Evolutionary conservation across 805 yeast species (phyloP), one percentile per base, ranked within the genome.

Genomic region (Pichia pseudocactophila): DNA sequence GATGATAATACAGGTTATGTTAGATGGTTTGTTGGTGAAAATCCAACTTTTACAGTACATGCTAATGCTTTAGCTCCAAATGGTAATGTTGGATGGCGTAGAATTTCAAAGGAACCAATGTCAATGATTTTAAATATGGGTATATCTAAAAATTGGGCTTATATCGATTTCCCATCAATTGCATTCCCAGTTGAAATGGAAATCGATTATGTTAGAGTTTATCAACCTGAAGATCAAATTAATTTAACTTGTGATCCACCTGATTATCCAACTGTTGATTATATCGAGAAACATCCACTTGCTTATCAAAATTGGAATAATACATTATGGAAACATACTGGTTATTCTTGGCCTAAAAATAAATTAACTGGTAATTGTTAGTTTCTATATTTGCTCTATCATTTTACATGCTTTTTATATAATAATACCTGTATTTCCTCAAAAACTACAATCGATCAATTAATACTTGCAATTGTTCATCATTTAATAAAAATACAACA

Each of bases 21-120:
- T 49, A 74, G 79, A 35, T 90, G 96, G 96, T 80, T 73, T 58
- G 85, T 88, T 27, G 97, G 97, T 35, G 76, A 76, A 38, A 66
- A 70, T 26, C 88, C 95, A 30, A 82, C 95, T 0, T 73, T 77
- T 52, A 82, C 95, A 0, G 59, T 88, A 36, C 71, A 79, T 55
- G 74, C 95, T 0, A 70, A 71, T 31, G 83, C 96, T 0, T 66
- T 90, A 45, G 82, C 85, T 44, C 96, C 96, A 30, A 84, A 84
- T 60, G 97, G 98, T 51, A 90, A 90, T 61, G 66, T 90, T 50
- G 92, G 77, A 33, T 78, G 82, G 82, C 78, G 97, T 62, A 64
- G 74, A 50, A 74, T 90, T 25, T 71, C 92, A 18, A 81, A 82
- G 59, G 98, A 90, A 58, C 97, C 97, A 50, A 88, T 90, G 97